These are phyloP conservation scores for Epichloe elymi DNA, from an alignment of 2,329 filamentous ascomycete species.

Conservation along the genomic window DNA sequence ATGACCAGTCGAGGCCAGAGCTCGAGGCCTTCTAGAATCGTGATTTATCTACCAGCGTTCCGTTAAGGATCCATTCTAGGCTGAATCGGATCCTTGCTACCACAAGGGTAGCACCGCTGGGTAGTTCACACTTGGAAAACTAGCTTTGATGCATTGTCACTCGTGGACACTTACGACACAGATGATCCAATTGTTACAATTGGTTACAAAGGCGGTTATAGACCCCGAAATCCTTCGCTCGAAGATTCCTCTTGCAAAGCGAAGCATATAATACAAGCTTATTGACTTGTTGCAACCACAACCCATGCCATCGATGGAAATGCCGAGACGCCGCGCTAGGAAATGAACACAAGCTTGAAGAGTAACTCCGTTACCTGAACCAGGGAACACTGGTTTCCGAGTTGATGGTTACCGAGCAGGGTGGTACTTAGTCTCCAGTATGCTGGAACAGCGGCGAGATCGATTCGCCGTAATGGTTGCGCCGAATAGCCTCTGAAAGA, in stretches of 20 bases:
- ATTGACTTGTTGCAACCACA: not conserved
- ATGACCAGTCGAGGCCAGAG: slow-evolving; percentile 12
- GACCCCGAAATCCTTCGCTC: not conserved
- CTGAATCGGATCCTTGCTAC: slow-evolving; percentile 57
- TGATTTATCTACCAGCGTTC: slow-evolving; percentile 60
- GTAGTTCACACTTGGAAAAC: slow-evolving; percentile 6
- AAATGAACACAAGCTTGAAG: slow-evolving; percentile 3
- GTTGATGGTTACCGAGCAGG: not conserved
- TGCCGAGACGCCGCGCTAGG: slow-evolving; percentile 24
- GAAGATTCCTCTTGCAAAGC: not conserved
- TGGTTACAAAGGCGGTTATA: not conserved
- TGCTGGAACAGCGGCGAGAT: slow-evolving; percentile 59
- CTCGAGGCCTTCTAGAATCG: slow-evolving; percentile 27
- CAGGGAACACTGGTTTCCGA: slow-evolving; percentile 3
- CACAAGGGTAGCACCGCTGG: slow-evolving; percentile 65
- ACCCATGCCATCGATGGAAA: slow-evolving; percentile 1
- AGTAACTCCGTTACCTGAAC: not conserved
- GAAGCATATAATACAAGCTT: not conserved
- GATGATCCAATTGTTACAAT: not conserved
- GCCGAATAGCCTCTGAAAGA: slow-evolving; percentile 80
- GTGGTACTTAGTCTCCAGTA: slow-evolving; percentile 34
- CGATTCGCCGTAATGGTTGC: slow-evolving; percentile 92
- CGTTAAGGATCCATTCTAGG: slow-evolving; percentile 64
- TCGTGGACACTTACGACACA: not conserved
- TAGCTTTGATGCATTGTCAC: not conserved